Evolutionary conservation across 306 rosid genomes (phyloP), one percentile per base, ranked within the genome.

Genomic region (Castanospermum australe): DNA sequence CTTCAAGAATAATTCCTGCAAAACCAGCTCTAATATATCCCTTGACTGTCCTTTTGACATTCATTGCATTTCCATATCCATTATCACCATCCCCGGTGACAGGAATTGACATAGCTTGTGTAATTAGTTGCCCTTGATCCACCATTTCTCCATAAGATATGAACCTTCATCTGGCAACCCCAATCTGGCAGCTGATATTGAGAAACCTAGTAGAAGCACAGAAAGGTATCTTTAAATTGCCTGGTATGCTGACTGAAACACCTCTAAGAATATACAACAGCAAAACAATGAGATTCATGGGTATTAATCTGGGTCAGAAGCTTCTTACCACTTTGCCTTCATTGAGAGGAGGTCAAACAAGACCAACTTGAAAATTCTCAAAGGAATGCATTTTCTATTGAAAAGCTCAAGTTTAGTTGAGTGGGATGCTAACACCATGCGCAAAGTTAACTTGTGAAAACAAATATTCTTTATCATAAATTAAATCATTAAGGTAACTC

Each of bases 1-100:
- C 97, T 89, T 92, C 98, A 12, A 92, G 91, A 67, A 94, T 36
- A 47, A 94, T 89, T 81, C 98, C 97, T 0, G 97, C 92, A 52
- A 94, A 91, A 51, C 98, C 97, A 21, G 97, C 97, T 68, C 67
- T 60, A 38, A 94, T 87, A 18, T 86, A 94, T 44, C 97, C n/a
- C 88, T 88, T 91, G 41, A 92, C 87, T 24, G 97, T 94, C 76
- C 98, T 84, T 84, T 94, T 94, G 55, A 92, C 92, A 88, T 92
- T 94, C 92, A 94, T 76, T 25, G 93, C 93, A 79, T 94, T 91
- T 4, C 98, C 97, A 42, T 89, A 94, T 22, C 98, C 98, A 72
- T 89, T 88, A 80, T 94, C 98, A 2, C 89, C 98, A 84, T 94
- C 98, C 30, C 90, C 97, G 21, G 92, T 89, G 71, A 92, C 88